phyloP scores from a whole-genome alignment of 805 yeast species.

The Yamadazyma nakazawae region DNA sequence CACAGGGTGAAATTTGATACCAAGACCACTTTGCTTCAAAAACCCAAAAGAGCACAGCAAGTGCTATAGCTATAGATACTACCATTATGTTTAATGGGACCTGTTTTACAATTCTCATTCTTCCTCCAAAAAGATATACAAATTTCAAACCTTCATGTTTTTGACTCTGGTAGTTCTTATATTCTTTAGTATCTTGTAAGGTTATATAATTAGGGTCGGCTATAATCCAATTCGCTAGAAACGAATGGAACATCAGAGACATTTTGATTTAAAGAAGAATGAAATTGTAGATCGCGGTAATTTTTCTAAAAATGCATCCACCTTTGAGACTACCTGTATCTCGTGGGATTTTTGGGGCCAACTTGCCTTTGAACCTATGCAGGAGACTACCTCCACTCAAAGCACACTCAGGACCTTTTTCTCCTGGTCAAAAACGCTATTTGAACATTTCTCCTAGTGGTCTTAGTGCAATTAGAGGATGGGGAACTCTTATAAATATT shows the following conservation, averaged over 20 bases:
- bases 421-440: slow-evolving; percentile 3
- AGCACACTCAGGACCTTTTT: neutral
- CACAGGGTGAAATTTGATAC: slow-evolving; percentile 52
- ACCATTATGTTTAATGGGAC: slow-evolving; percentile 41
- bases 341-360: neutral
- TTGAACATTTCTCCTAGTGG: slow-evolving; percentile 18
- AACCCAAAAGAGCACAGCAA: slow-evolving; percentile 52
- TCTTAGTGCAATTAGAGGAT: slow-evolving; percentile 20
- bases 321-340: neutral
- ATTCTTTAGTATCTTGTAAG: neutral
- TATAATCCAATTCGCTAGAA: slow-evolving; percentile 26
- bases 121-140: slow-evolving; percentile 63
- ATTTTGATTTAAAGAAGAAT: too few relatives aligned
- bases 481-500: slow-evolving; percentile 33
- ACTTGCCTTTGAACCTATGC: neutral
- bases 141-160: slow-evolving; percentile 29
- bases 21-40: slow-evolving; percentile 52
- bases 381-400: neutral
- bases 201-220: slow-evolving; percentile 22
- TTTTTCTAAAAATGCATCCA: neutral
- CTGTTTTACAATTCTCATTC: slow-evolving; percentile 45
- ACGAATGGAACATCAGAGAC: neutral
- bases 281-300: neutral
- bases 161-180: slow-evolving; percentile 42
- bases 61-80: slow-evolving; percentile 31